These are phyloP conservation scores for Curvularia eragrostidis DNA, from an alignment of 2,329 filamentous ascomycete species.

Conservation along the genomic window DNA sequence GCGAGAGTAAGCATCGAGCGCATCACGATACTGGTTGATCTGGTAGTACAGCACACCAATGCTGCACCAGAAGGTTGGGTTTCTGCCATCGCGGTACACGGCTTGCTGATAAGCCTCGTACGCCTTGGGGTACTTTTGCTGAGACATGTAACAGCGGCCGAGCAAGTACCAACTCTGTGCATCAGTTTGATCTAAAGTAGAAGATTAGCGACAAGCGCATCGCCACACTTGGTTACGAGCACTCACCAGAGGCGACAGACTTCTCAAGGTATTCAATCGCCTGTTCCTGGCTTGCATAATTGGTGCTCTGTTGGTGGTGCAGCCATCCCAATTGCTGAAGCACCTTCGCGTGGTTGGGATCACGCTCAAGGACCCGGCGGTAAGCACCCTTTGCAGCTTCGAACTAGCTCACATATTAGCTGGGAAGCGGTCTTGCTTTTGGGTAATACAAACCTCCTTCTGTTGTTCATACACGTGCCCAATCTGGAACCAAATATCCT, in stretches of 20 bases:
- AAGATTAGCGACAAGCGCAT: constrained; percentile 27
- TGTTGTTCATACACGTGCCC: constrained; percentile 98
- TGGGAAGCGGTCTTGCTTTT: background rate
- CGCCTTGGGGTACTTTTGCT: constrained; percentile 97
- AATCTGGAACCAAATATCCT: constrained; percentile 99
- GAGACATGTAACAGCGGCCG: constrained; percentile 98
- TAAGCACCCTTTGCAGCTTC: constrained; percentile 93
- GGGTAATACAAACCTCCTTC: constrained; percentile 79
- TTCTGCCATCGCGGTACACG: constrained; percentile 95
- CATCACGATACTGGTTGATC: constrained; percentile 99
- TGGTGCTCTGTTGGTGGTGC: constrained; percentile 93
- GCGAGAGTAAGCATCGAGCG: constrained; percentile 94
- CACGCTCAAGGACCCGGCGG: constrained; percentile 88
- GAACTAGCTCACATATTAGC: constrained; percentile 66
- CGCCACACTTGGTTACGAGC: constrained; percentile 18
- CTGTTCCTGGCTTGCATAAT: constrained; percentile 89
- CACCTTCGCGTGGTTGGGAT: constrained; percentile 96
- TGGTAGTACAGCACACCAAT: constrained; percentile 99
- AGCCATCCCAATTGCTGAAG: constrained; percentile 97
- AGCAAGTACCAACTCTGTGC: constrained; percentile 99
- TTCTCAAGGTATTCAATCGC: constrained; percentile 98
- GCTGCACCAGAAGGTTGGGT: constrained; percentile 99
- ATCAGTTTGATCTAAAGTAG: constrained; percentile 78
- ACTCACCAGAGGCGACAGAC: constrained; percentile 86
- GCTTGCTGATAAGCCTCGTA: constrained; percentile 99